These are phyloP conservation scores for Kewa caespitosa DNA, from an alignment of 179 eudicot genomes.

Conservation along the genomic window DNA sequence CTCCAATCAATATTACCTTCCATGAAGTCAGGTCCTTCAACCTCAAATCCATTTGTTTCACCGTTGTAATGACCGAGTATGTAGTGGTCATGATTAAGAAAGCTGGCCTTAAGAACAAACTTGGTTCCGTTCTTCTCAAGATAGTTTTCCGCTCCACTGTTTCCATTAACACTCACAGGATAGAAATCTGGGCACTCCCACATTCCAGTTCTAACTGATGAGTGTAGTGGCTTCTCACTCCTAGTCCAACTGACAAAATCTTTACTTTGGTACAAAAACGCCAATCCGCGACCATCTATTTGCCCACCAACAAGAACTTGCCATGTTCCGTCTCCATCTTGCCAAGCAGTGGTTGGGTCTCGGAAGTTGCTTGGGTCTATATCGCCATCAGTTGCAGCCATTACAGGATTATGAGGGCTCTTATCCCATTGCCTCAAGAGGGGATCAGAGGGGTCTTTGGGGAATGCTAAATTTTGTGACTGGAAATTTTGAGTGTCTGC, in stretches of 20 bases:
- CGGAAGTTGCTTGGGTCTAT: conserved; percentile 35
- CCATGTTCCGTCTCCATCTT: conserved; percentile 41
- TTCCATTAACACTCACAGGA: conserved; percentile 38
- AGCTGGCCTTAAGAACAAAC: conserved; percentile 58
- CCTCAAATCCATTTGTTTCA: conserved; percentile 29
- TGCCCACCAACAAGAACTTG: conserved; percentile 50
- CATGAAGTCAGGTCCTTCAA: conserved; percentile 38
- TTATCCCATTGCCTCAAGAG: conserved; percentile 38
- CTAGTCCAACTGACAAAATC: conserved; percentile 51
- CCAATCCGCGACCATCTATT: conserved; percentile 47
- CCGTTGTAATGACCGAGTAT: conserved; percentile 43
- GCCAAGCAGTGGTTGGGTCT: conserved; percentile 69
- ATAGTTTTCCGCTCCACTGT: conserved; percentile 39
- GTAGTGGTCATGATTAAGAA: conserved; percentile 46
- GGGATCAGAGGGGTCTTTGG: conserved; percentile 46
- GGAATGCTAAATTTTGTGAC: conserved; percentile 43
- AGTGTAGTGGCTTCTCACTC: conserved; percentile 39
- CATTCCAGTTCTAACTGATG: conserved; percentile 47
- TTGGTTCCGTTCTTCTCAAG: conserved; percentile 22
- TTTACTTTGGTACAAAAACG: conserved; percentile 40
- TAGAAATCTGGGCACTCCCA: conserved; percentile 80
- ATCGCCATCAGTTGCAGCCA: conserved; percentile 27
- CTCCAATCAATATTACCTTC: conserved; percentile 39
- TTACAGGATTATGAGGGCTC: conserved; percentile 36
- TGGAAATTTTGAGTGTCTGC: conserved; percentile 28